Base-by-base conservation (phyloP, 176 grass and related monocot species). In the Saccharum spontaneum region DNA sequence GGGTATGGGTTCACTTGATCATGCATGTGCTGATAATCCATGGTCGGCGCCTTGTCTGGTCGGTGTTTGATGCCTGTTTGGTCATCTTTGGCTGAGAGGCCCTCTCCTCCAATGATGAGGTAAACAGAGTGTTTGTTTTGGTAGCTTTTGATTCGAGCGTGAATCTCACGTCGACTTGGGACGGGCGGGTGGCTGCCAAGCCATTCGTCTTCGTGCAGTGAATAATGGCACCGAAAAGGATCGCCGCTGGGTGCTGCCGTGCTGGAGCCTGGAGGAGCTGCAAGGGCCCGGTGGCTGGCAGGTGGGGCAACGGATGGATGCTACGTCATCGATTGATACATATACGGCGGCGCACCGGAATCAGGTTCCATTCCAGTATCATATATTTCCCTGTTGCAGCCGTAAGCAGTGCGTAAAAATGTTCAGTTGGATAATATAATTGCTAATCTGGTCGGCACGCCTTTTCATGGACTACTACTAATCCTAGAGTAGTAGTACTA, bases 1-100 rank as follows among this genome's bases (percentile, higher is more conserved):
- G 2, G 44, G 22, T 43, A 59, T 20, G 38, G 82, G 34, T 15
- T 8, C n/a, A n/a, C 52, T 57, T 48, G 1, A 1, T 23, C 4
- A 6, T 48, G 43, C 77, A 89, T 82, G 78, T 73, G 84, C 36
- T 3, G 83, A 39, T 15, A 77, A 34, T 73, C 39, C 26, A 31
- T 66, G 78, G 84, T 82, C 55, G 83, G 79, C 2, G 43, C 20
- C 66, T 3, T 86, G 78, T 54, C 70, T 11, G 67, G 79, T 76
- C 8, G 67, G 57, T 36, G 76, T 84, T 34, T 36, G 68, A 67
- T 84, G 36, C 55, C 28, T 85, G 76, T 39, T 67, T 84, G 60
- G 28, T 28, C 45, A 75, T 80, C 26, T 69, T 76, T n/a, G 30
- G 82, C 67, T 26, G 4, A 38, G 4, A 22, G 70, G 16, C 48